Evolutionary conservation across 148 eudicot genomes (phyloP), one percentile per base, ranked within the genome.

Genomic region (Cornus kousa): DNA sequence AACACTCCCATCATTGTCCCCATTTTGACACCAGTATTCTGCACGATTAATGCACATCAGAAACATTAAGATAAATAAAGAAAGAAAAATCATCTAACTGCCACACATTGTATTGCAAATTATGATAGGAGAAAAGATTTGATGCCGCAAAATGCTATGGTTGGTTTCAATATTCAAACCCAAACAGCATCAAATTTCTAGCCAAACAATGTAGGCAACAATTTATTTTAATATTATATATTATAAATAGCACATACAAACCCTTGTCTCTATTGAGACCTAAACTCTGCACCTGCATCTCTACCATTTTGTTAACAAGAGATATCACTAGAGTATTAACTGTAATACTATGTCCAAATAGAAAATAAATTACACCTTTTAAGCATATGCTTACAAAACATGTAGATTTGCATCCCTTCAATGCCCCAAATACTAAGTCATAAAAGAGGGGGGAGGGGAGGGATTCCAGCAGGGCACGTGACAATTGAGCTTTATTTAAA

Each of bases 1-100:
- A 97, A 97, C 65, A 97, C 99, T 67, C 99, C 99, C 98, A 94
- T 94, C 91, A 90, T 80, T 69, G 99, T 97, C 74, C 99, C 99
- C 77, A 86, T 70, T 87, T 97, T 94, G 76, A 89, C 57, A 55
- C 85, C 87, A 69, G 83, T 53, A 77, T 57, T 71, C 99, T 97
- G 95, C 79, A 87, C 72, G 37, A 79, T 28, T 59, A 76, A 69
- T 22, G 23, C 35, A 78, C 37, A 74, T 46, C 65, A 83, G 66
- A 74, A 24, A 59, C 69, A 35, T 72, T 14, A 57, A 57, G 13
- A 57, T 57, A 57, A 35, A 13, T 57, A 57, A 13, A 13, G 20
- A 13, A 57, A 57, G 73, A 66, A 60, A 57, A 65, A 74, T 74
- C 60, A 57, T 59, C 24, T 12, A 55, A 23, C 74, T 73, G 14